Base-by-base conservation (phyloP, 139 green algal genomes). In the Astrephomene gubernaculifera region DNA sequence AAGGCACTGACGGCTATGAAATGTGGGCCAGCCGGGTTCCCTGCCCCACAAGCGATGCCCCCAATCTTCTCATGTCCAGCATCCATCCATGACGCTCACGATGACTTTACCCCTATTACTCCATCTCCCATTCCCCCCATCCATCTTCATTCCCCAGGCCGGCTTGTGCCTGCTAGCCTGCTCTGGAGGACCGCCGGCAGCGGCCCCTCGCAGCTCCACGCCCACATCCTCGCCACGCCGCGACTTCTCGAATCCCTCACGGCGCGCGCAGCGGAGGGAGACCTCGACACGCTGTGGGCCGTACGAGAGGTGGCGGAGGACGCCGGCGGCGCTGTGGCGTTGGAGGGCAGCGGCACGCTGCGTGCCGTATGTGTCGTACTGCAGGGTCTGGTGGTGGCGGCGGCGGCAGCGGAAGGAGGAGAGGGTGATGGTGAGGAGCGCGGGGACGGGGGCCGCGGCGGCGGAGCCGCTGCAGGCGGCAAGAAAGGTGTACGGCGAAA, bases 221-320 rank as follows among this genome's bases (percentile, higher is more conserved):
- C 22, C n/a, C 31, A 63, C 1, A 36, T 84, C n/a, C 78, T 74
- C 22, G 41, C 21, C 12, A 19, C 61, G 2, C 44, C 61, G 2
- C n/a, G 43, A 31, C 60, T 84, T 43, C 45, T 84, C 41, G 43
- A 41, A 17, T 19, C 43, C 21, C 63, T 84, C 43, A 12, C 43
- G 22, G 43, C 60, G 4, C 78, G 43, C 1, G 31, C 33, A 2
- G 31, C 4, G 0, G 60, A 61, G 0, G 57, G 41, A 17, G 65
- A 64, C 29, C 4, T 65, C 0, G 78, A 75, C 3, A 63, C 78
- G 43, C 63, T 84, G 31, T 84, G 63, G 61, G 78, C 61, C 24
- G 22, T 65, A 7, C 78, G 78, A 31, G 61, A 84, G 78, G 2
- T 74, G 31, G 78, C 78, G 63, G 43, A 41, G 2, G 78, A 84